Percentiles rank a stretch among this genome's conserved stretches.
Conservation (phyloP, 805 yeast species). For the Kodamaea leandrae region DNA sequence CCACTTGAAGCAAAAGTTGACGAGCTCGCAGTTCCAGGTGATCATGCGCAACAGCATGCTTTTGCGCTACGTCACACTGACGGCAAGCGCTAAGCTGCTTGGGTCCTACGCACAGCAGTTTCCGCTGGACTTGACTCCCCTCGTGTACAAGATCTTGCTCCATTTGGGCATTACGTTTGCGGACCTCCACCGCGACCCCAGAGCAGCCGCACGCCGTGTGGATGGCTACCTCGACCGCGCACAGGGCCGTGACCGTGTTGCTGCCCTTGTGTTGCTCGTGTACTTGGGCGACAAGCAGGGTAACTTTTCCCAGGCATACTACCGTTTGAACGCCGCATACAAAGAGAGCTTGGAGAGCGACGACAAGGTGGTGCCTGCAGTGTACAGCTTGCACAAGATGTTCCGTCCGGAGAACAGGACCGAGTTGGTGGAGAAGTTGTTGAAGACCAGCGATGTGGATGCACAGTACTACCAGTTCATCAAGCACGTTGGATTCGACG, state of each 20-base stretch:
- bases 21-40: conserved; percentile 37
- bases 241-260: conserved; percentile 14
- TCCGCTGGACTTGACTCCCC: conserved; percentile 32
- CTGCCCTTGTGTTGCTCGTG: conserved; percentile 31
- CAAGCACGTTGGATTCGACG: conserved; percentile 31
- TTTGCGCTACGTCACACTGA: conserved; percentile 36
- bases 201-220: conserved; percentile 11
- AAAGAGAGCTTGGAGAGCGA: neutral
- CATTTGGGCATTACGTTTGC: conserved; percentile 26
- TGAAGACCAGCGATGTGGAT: conserved; percentile 12
- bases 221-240: conserved; percentile 4
- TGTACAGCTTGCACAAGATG: conserved; percentile 7
- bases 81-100: conserved; percentile 21
- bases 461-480: conserved; percentile 24
- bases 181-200: conserved; percentile 21
- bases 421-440: conserved; percentile 5
- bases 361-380: conserved; percentile 5
- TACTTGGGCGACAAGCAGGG: conserved; percentile 12
- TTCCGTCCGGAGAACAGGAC: conserved; percentile 1
- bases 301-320: conserved; percentile 8
- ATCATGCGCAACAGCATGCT: conserved; percentile 45
- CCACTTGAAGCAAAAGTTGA: conserved; percentile 23
- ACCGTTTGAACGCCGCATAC: conserved; percentile 4
- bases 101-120: conserved; percentile 19
- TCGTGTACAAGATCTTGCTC: conserved; percentile 29